Evolutionary conservation across 768 basidiomycete genomes (phyloP).

Genomic region (Leccinum arenicola): DNA sequence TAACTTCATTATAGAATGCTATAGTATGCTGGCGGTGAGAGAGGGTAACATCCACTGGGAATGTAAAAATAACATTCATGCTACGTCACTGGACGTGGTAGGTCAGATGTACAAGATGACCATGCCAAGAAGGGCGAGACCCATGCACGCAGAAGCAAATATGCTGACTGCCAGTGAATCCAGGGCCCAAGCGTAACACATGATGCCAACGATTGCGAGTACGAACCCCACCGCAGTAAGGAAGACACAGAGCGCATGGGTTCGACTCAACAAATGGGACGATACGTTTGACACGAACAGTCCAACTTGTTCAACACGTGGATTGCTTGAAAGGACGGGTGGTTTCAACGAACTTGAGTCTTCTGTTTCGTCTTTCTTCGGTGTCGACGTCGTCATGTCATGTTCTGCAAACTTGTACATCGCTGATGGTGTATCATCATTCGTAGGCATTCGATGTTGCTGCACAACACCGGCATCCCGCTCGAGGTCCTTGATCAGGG

Average conservation of each 20-base stretch:
- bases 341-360: constrained; percentile 17
- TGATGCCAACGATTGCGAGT: constrained; percentile 48
- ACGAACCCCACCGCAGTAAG: constrained; percentile 48
- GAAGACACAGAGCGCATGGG: constrained; percentile 47
- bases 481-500: constrained; percentile 14
- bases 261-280: constrained; percentile 45
- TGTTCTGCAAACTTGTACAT: neutral
- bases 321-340: constrained; percentile 41
- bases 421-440: neutral
- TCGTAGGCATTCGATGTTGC: neutral
- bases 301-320: constrained; percentile 52
- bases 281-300: constrained; percentile 40
- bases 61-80: neutral
- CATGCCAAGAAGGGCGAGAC: constrained; percentile 29
- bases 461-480: constrained; percentile 1
- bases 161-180: constrained; percentile 46
- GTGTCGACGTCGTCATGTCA: neutral
- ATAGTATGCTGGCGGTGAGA: neutral
- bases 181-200: constrained; percentile 50
- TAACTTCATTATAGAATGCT: neutral
- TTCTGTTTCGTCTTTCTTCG: neutral
- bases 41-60: neutral
- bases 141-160: constrained; percentile 42
- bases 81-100: neutral
- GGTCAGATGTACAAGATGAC: neutral